Base-by-base conservation (phyloP, 225 moss, liverwort and hornwort genomes). In the Bryoerythrophyllum caledonicum region DNA sequence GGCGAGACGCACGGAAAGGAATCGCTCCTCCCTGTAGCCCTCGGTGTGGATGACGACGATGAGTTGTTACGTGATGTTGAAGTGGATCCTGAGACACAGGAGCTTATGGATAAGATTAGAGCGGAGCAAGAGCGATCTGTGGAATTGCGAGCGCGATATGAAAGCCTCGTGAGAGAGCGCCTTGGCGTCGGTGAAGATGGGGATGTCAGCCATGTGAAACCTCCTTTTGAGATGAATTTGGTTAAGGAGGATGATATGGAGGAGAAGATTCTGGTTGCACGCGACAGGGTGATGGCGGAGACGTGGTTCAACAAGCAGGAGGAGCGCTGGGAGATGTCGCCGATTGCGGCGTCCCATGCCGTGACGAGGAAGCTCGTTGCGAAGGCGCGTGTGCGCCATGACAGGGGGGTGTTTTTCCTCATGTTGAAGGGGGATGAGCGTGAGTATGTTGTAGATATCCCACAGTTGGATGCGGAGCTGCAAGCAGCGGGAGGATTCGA, bases 341-440 rank as follows among this genome's bases (percentile, higher is more conserved):
- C 94, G 24, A 67, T 82, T 63, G 99, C 90, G 68, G 93, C 89
- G 21, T 89, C 94, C 61, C 80, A 89, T 74, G 91, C 99, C 26
- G 90, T 93, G 27, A 87, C 90, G 78, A 87, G 81, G 78, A 85
- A 93, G 28, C 64, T 99, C 67, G 90, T 84, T 54, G 93, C 83
- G 15, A 80, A 83, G 67, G 99, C 90, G 70, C 93, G 99, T 75
- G 54, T 99, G 51, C 99, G 99, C 52, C 99, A 99, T 32, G 99
- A 99, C 58, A 86, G 93, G 63, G 61, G 82, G 64, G 62, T 92
- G 74, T 86, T 95, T 88, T 93, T 89, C 78, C 46, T 99, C 26
- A 84, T 85, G 58, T 68, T 99, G 26, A 99, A 95, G 83, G 99
- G 99, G 46, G 93, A 93, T 64, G 95, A 93, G 30, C 87, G 89